Base-by-base conservation (phyloP, 805 yeast species). In the Candida insectorum region DNA sequence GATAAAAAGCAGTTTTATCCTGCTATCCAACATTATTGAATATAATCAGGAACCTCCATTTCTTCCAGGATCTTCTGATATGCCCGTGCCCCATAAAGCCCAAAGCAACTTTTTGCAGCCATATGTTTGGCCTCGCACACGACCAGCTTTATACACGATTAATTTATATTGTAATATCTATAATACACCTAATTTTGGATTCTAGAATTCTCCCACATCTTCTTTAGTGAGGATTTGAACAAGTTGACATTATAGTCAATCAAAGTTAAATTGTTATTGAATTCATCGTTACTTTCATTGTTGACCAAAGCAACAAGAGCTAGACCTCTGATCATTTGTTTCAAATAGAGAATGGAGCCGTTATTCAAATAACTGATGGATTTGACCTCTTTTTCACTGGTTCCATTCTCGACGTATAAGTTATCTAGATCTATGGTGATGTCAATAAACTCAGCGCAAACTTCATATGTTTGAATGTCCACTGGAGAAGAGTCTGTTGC, bases 401-500 rank as follows among this genome's bases (percentile, higher is more conserved):
- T 33, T 12, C 36, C 26, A n/a, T 17, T 17, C 25, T 59, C 68
- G 27, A 61, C 51, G 45, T 84, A 82, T 27, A 84, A 56, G 31
- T 83, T 84, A 47, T 86, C 89, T 43, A 93, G 62, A 52, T 93
- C 97, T 16, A 88, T 81, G 3, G 96, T 81, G 11, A 91, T 93
- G 56, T 93, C 97, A 28, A 93, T 91, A 52, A 93, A 93, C 52
- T 93, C 97, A 0, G 97, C 94, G 58, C 97, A 93, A 2, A 91
- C 95, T 56, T 93, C 97, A 55, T 93, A 93, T 0, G 94, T 85
- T 52, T 88, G 95, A 25, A 87, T 83, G 60, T 91, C 97, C 24
- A 91, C 96, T 0, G 97, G 97, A 2, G 89, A 80, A 0, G 96
- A 85, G 56, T 93, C 98, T 0, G 97, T 91, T 4, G 97, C 96